Conservation (phyloP, 1,284 basidiomycete species). For the Malassezia pachydermatis region DNA sequence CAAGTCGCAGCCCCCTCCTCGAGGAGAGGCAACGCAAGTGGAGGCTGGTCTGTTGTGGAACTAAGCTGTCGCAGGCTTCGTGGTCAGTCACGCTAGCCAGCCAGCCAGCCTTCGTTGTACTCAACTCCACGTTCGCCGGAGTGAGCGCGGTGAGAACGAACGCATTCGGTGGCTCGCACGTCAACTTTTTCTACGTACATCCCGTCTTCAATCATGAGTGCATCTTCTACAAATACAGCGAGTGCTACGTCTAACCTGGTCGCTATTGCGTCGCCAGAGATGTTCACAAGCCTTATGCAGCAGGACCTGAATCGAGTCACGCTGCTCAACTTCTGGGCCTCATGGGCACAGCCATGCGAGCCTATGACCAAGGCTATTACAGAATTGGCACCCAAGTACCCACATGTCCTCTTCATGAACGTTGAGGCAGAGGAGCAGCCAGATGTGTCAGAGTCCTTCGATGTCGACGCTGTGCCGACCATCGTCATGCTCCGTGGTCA, state of each 20-base stretch:
- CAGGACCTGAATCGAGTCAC: slow-evolving; percentile 39
- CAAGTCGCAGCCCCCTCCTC: too few relatives aligned
- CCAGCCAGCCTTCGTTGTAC: too few relatives aligned
- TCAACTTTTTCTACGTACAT: neutral
- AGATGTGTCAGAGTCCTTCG: slow-evolving; percentile 88
- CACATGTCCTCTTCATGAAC: slow-evolving; percentile 58
- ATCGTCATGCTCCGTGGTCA: slow-evolving; percentile 81
- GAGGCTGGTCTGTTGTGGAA: too few relatives aligned
- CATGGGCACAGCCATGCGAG: slow-evolving; percentile 47
- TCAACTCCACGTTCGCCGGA: too few relatives aligned
- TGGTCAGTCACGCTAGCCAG: too few relatives aligned
- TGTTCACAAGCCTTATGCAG: slow-evolving; percentile 38
- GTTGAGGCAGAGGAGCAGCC: slow-evolving; percentile 75
- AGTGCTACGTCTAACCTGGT: slow-evolving; percentile 23
- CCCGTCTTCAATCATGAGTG: neutral
- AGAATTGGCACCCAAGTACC: slow-evolving; percentile 61
- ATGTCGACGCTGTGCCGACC: slow-evolving; percentile 78
- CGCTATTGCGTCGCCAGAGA: slow-evolving; percentile 43
- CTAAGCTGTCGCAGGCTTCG: too few relatives aligned
- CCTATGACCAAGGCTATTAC: slow-evolving; percentile 44
- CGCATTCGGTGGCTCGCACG: too few relatives aligned
- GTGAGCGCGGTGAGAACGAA: too few relatives aligned
- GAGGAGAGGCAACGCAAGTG: too few relatives aligned
- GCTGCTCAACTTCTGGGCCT: slow-evolving; percentile 47
- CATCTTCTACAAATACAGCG: neutral